These are phyloP conservation scores for Xylariaceae sp. DNA, from an alignment of 2,329 filamentous ascomycete species.

Conservation along the genomic window DNA sequence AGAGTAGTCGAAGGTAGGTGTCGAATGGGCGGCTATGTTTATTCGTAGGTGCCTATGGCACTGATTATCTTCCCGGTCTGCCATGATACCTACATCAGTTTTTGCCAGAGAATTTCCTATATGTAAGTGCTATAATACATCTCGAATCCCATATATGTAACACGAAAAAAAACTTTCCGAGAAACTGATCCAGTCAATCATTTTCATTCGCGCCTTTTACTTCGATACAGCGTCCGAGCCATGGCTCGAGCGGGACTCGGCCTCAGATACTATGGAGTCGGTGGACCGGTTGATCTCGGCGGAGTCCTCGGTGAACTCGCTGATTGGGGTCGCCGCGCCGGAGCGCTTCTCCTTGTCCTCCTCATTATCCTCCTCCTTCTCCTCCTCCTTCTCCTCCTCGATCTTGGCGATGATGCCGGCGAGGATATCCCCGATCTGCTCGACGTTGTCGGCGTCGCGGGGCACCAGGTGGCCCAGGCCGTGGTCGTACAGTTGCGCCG, in stretches of 20 bases:
- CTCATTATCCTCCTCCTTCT: not conserved
- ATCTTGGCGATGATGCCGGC: conserved; percentile 16
- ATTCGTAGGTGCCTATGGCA: no score
- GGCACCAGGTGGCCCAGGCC: conserved; percentile 55
- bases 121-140: no score
- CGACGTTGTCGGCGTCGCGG: conserved; percentile 33
- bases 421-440: conserved; percentile 30
- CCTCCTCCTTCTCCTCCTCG: conserved; percentile 5
- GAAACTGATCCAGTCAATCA: not conserved
- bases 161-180: not conserved
- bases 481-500: conserved; percentile 51
- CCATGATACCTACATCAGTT: no score
- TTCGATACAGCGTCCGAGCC: not conserved
- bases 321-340: conserved; percentile 1
- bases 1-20: no score
- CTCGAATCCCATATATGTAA: not conserved
- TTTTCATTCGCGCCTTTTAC: not conserved
- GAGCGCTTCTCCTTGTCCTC: not conserved
- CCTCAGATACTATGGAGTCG: conserved; percentile 14
- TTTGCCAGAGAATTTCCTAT: no score
- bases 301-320: conserved; percentile 3
- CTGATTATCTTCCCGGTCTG: no score
- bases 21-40: no score
- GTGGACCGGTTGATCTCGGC: no score
- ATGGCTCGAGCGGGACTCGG: conserved; percentile 21